Evolutionary conservation across 225 moss, liverwort and hornwort genomes (phyloP), one percentile per base, ranked within the genome.

Genomic region (Rhytidiadelphus loreus): DNA sequence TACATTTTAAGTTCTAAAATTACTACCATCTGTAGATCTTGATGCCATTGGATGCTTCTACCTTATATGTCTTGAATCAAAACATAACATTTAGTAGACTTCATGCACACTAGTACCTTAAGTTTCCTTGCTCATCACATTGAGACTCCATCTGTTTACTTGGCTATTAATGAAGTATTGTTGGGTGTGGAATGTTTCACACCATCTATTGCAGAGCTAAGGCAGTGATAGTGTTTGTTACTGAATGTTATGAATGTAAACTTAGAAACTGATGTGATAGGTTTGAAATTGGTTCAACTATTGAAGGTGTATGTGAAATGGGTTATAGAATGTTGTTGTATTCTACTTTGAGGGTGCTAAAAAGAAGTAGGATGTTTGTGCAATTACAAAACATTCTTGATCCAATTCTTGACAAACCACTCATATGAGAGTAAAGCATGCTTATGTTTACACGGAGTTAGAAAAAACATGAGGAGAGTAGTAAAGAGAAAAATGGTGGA

Each of bases 391-490:
- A 72, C 44, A 72, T 46, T 72, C 17, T 44, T 17, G 7, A 46
- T 72, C 11, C 6, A 29, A 17, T 44, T 39, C 39, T 39, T 72
- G 5, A 17, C 16, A 46, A 46, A 46, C 29, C 10, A 17, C 29
- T 44, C 1, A 10, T 16, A 26, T 44, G 10, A 72, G 44, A 44
- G 5, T 8, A 43, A 26, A 43, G 4, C 21, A 21, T 30, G 12
- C 3, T 76, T 21, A 20, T 3, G 8, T 21, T 30, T 30, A 75
- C 0, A 0, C 21, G 3, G 13, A 75, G 7, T 50, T 50, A 8
- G 13, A 33, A 35, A 50, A 52, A 76, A 0, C 4, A 0, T 50
- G 1, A 77, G 18, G 28, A 29, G 7, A 30, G 3, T 10, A 17
- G 2, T 41, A 3, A 5, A 12, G 12, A 58, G 5, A 41, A 59